Evolutionary conservation across 495 filamentous ascomycete genomes (phyloP).

Genomic region (Talaromyces thailandensis): DNA sequence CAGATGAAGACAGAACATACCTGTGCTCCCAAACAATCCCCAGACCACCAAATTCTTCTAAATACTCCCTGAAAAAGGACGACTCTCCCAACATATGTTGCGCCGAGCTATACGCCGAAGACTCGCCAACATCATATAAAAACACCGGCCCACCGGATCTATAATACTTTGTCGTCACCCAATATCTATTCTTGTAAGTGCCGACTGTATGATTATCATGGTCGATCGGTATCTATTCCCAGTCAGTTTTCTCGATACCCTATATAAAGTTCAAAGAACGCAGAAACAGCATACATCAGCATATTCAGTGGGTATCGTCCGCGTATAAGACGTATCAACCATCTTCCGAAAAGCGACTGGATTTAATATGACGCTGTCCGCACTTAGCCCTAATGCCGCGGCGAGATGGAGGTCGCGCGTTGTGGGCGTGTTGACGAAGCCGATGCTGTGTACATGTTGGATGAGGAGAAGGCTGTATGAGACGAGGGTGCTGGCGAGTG

Average conservation of each 20-base stretch:
- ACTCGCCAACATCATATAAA: constrained; percentile 44
- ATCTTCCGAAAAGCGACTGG: constrained; percentile 3
- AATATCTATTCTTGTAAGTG: constrained; percentile 46
- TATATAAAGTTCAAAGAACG: background rate
- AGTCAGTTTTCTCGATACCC: constrained; percentile 5
- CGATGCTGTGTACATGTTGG: constrained; percentile 1
- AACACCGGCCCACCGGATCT: constrained; percentile 43
- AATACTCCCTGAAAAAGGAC: constrained; percentile 23
- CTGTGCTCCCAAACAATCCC: constrained; percentile 53
- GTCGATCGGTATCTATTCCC: constrained; percentile 35
- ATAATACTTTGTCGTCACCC: constrained; percentile 42
- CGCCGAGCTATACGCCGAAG: constrained; percentile 19
- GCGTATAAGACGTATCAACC: constrained; percentile 6
- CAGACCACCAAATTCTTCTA: constrained; percentile 40
- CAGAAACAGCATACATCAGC: constrained; percentile 13
- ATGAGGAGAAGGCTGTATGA: background rate
- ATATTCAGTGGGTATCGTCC: constrained; percentile 13
- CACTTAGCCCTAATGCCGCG: constrained; percentile 17
- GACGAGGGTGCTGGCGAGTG: background rate
- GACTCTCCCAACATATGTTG: constrained; percentile 22
- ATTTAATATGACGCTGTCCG: constrained; percentile 12
- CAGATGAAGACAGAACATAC: constrained; percentile 16
- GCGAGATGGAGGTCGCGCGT: constrained; percentile 17
- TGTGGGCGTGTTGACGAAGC: constrained; percentile 5
- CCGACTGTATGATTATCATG: constrained; percentile 29